Percentiles rank a stretch among this genome's conserved stretches.
phyloP scores from a whole-genome alignment of 2,329 filamentous ascomycete species.

The Aspergillus viridinutans region DNA sequence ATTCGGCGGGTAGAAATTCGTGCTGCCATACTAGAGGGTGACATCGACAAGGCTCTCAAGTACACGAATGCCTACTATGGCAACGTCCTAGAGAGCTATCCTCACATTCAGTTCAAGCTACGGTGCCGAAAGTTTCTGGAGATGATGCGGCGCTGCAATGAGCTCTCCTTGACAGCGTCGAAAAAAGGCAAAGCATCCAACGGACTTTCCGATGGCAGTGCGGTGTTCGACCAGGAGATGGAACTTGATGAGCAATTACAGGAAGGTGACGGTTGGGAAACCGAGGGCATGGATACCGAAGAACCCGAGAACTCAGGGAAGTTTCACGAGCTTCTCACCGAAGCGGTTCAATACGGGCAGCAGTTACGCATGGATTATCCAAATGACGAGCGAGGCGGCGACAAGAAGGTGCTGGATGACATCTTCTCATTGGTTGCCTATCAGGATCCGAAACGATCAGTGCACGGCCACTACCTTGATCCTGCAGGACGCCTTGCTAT shows the following conservation, averaged over 20 bases:
- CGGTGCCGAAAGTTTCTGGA: slow-evolving; percentile 92
- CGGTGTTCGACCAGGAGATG: slow-evolving; percentile 51
- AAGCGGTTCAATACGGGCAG: slow-evolving; percentile 75
- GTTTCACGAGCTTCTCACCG: slow-evolving; percentile 55
- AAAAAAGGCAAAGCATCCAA: slow-evolving; percentile 40
- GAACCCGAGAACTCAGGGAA: slow-evolving; percentile 36
- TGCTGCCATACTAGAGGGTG: slow-evolving; percentile 79
- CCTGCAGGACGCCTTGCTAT: slow-evolving; percentile 69
- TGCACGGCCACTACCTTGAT: slow-evolving; percentile 75
- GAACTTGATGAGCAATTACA: slow-evolving; percentile 53
- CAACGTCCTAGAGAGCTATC: slow-evolving; percentile 71
- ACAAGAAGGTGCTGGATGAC: slow-evolving; percentile 70
- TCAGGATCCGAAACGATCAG: slow-evolving; percentile 69
- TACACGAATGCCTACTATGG: slow-evolving; percentile 75
- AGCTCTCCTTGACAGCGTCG: slow-evolving; percentile 46
- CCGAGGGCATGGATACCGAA: slow-evolving; percentile 55
- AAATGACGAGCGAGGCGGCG: slow-evolving; percentile 64
- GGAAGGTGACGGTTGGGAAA: slow-evolving; percentile 31
- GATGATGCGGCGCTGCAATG: slow-evolving; percentile 75
- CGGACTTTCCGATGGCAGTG: slow-evolving; percentile 41
- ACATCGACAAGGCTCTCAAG: slow-evolving; percentile 86
- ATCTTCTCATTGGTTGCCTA: slow-evolving; percentile 90
- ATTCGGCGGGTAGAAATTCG: slow-evolving; percentile 63
- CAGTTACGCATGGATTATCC: slow-evolving; percentile 73
- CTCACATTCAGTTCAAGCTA: slow-evolving; percentile 81